A percentile compares a stretch with the other conserved stretches of the same genome.
Evolutionary conservation across 2,329 filamentous ascomycete genomes (phyloP).

Genomic region (Apiospora koreana): DNA sequence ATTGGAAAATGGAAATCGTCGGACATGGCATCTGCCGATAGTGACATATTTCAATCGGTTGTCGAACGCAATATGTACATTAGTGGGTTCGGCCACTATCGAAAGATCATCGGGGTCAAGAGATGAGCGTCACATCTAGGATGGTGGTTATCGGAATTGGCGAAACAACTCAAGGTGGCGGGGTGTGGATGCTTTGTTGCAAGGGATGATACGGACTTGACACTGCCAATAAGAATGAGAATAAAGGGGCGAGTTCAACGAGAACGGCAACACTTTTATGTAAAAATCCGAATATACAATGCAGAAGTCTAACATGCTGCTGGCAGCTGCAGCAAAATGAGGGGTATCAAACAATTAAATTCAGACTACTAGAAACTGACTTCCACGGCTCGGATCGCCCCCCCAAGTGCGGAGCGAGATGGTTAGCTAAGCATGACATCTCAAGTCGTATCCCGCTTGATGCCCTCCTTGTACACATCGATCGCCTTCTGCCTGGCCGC

Average conservation of each 20-base stretch:
- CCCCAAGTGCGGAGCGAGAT: background rate
- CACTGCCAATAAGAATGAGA: too few species aligned
- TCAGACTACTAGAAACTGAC: background rate
- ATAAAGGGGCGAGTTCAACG: too few species aligned
- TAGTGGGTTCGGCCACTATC: background rate
- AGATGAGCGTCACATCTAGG: background rate
- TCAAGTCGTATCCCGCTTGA: conserved; percentile 36
- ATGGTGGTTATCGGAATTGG: too few species aligned
- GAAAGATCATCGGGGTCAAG: background rate
- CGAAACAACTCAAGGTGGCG: too few species aligned
- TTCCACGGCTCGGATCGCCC: background rate
- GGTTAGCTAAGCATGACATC: too few species aligned
- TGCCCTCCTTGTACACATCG: conserved; percentile 67
- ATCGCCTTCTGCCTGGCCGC: conserved; percentile 67
- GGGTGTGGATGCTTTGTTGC: too few species aligned
- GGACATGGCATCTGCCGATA: background rate
- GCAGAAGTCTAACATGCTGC: too few species aligned
- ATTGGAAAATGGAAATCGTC: background rate
- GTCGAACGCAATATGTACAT: too few species aligned
- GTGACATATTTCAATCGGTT: background rate
- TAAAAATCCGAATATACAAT: too few species aligned
- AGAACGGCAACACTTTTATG: too few species aligned
- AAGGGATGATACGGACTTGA: too few species aligned
- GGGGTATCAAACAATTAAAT: background rate
- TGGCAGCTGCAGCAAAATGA: too few species aligned